Percentiles rank a stretch among this genome's conserved stretches.
Conservation (phyloP, 768 basidiomycete genomes). For the Candolleomyces eurysporus region DNA sequence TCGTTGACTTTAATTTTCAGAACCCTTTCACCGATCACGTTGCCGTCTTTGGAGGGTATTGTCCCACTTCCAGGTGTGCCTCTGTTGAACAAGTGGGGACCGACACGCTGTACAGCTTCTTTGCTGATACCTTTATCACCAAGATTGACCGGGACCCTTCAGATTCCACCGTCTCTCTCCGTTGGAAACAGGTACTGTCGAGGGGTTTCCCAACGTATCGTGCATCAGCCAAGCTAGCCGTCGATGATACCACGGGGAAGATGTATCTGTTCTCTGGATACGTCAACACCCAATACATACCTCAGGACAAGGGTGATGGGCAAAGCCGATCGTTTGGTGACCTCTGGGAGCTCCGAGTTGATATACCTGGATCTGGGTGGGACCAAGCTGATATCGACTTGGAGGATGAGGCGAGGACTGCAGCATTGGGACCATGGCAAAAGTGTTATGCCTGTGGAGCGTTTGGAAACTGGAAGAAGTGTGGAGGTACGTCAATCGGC, state of each 20-base stretch:
- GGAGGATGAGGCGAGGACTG: slow-evolving; percentile 33
- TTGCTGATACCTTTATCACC: background rate
- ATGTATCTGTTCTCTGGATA: slow-evolving; percentile 38
- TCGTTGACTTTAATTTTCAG: background rate
- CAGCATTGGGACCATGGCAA: slow-evolving; percentile 36
- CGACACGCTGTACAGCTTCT: background rate
- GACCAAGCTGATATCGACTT: slow-evolving; percentile 34
- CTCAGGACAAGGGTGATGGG: slow-evolving; percentile 16
- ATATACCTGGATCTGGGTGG: slow-evolving; percentile 27
- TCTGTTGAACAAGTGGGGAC: background rate
- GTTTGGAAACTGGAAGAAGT: slow-evolving; percentile 37
- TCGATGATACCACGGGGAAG: slow-evolving; percentile 34
- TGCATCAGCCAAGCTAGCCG: slow-evolving; percentile 16
- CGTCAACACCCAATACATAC: slow-evolving; percentile 35
- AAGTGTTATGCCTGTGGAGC: slow-evolving; percentile 35
- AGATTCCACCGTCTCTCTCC: background rate
- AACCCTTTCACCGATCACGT: background rate
- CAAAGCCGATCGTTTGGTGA: slow-evolving; percentile 31
- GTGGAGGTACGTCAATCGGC: slow-evolving; percentile 25
- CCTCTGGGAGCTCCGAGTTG: slow-evolving; percentile 35
- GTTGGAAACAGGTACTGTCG: background rate
- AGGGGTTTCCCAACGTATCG: background rate
- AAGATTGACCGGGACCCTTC: background rate
- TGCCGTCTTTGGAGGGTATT: background rate
- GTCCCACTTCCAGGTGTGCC: background rate